Percentiles rank a stretch among this genome's conserved stretches.
phyloP scores from a whole-genome alignment of 78 protist species.

The Tieghemostelium lacteum region DNA sequence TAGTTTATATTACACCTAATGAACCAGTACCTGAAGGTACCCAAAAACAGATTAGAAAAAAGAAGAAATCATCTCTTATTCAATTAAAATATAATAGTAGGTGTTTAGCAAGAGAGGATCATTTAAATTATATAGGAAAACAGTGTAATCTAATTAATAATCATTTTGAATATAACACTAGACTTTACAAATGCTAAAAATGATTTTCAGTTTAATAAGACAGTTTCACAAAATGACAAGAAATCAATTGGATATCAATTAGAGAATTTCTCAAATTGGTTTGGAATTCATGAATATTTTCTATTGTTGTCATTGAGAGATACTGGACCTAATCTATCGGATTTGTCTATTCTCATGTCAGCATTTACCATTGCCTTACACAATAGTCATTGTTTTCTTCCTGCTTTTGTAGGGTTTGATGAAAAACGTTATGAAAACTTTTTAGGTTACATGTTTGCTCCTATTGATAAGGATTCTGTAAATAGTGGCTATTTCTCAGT shows the following conservation, averaged over 20 bases:
- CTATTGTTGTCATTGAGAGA: slow-evolving; percentile 57
- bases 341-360: slow-evolving; percentile 47
- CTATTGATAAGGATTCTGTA: background rate
- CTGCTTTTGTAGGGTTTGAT: slow-evolving; percentile 73
- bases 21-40: background rate
- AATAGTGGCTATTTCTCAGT: slow-evolving; percentile 27
- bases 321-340: slow-evolving; percentile 56
- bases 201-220: slow-evolving; percentile 52
- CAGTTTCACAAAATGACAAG: background rate
- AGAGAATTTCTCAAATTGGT: slow-evolving; percentile 71
- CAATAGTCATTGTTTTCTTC: slow-evolving; percentile 47
- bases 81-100: slow-evolving; percentile 35
- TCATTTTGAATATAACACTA: background rate
- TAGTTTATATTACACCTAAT: slow-evolving; percentile 39
- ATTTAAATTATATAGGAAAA: background rate
- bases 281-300: slow-evolving; percentile 66
- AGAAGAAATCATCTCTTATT: background rate
- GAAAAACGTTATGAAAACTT: slow-evolving; percentile 75
- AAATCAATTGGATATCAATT: slow-evolving; percentile 5
- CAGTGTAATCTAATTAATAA: background rate
- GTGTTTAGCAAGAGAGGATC: background rate
- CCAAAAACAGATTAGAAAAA: too few relatives aligned
- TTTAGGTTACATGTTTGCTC: slow-evolving; percentile 73
- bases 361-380: slow-evolving; percentile 68
- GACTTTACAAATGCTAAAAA: slow-evolving; percentile 72